Evolutionary conservation across 345 rosid species (phyloP).

Genomic region (Euphorbia lathyris): DNA sequence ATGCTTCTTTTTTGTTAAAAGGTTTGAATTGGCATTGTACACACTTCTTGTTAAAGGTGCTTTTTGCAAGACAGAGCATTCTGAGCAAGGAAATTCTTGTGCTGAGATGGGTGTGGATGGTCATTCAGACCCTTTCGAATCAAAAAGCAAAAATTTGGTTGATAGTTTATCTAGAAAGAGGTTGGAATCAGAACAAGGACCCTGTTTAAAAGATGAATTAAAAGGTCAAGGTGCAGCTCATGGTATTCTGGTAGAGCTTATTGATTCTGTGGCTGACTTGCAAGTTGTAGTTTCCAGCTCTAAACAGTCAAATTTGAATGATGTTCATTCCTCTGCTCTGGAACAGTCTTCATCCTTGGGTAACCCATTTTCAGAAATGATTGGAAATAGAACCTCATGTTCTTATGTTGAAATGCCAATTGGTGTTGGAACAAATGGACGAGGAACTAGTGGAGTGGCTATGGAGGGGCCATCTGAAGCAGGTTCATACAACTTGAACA

Average conservation of each 20-base stretch:
- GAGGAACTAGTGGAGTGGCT: slow-evolving; percentile 45
- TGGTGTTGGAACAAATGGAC: slow-evolving; percentile 39
- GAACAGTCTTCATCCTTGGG: slow-evolving; percentile 39
- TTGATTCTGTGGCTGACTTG: slow-evolving; percentile 51
- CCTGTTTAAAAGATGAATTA: slow-evolving; percentile 40
- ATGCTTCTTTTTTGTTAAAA: slow-evolving; percentile 31
- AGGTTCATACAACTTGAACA: slow-evolving; percentile 51
- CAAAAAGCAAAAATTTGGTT: slow-evolving; percentile 49
- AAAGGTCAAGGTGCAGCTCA: slow-evolving; percentile 38
- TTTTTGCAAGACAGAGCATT: slow-evolving; percentile 46
- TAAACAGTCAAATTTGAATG: slow-evolving; percentile 38
- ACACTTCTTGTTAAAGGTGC: slow-evolving; percentile 71
- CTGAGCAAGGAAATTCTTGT: slow-evolving; percentile 50
- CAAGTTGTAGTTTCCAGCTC: slow-evolving; percentile 48
- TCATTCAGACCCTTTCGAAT: slow-evolving; percentile 46
- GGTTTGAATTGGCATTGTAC: slow-evolving; percentile 86
- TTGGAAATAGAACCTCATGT: slow-evolving; percentile 42
- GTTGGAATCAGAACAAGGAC: slow-evolving; percentile 59
- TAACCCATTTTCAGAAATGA: slow-evolving; percentile 41
- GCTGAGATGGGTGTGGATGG: slow-evolving; percentile 42
- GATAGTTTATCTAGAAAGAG: slow-evolving; percentile 42
- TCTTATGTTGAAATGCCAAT: slow-evolving; percentile 44
- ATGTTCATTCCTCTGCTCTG: slow-evolving; percentile 31
- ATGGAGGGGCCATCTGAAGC: slow-evolving; percentile 91
- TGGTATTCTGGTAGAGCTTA: slow-evolving; percentile 47